Percentiles rank a stretch among this genome's conserved stretches.
Evolutionary conservation across 345 rosid species (phyloP).

Genomic region (Eucalyptus decipiens): DNA sequence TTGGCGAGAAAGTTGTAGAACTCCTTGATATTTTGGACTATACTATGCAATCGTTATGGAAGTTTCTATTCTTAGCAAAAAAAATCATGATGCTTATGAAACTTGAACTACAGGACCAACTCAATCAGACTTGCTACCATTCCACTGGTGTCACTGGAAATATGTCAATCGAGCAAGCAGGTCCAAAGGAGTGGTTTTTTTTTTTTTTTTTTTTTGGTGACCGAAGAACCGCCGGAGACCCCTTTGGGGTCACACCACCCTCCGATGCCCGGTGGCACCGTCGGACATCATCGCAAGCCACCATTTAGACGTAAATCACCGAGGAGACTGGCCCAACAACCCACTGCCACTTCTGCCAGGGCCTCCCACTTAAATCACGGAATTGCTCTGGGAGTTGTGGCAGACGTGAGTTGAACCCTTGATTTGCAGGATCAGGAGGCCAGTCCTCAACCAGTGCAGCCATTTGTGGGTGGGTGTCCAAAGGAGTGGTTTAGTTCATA

Average conservation of each 20-base stretch:
- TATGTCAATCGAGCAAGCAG: not conserved
- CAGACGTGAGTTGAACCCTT: too few relatives aligned
- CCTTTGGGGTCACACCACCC: too few relatives aligned
- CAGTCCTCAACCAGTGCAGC: fast-evolving
- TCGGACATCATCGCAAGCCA: fast-evolving
- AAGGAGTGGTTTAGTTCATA: not conserved
- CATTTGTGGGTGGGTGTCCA: not conserved
- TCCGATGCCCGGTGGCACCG: too few relatives aligned
- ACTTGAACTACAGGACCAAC: not conserved
- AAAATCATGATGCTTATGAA: not conserved
- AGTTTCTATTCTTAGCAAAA: not conserved
- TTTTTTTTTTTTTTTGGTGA: too few relatives aligned
- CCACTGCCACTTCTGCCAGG: fast-evolving
- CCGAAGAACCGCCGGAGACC: fast-evolving
- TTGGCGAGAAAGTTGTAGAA: not conserved
- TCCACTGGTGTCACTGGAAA: not conserved
- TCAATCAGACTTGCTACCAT: not conserved
- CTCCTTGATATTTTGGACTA: not conserved
- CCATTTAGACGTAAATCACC: too few relatives aligned
- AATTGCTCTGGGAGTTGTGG: too few relatives aligned
- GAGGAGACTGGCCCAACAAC: fast-evolving
- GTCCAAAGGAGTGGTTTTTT: not conserved
- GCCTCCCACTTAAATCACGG: too few relatives aligned
- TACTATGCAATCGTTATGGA: not conserved
- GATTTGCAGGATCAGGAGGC: too few relatives aligned